Evolutionary conservation across 176 grass and related monocot genomes (phyloP).

Genomic region (Dactylis glomerata): DNA sequence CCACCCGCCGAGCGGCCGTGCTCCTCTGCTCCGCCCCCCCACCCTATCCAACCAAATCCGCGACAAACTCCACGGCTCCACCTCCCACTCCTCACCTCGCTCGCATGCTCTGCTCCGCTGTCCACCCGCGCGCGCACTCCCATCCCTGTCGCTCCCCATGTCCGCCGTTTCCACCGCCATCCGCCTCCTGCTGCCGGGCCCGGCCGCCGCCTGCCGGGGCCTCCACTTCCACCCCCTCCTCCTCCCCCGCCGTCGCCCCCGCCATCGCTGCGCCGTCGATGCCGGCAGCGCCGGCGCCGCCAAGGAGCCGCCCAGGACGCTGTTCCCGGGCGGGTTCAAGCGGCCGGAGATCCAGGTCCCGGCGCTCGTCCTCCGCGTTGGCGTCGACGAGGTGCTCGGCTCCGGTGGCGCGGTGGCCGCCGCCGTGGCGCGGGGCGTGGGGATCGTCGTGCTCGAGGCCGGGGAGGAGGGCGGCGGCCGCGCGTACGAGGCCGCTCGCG

Average conservation of each 20-base stretch:
- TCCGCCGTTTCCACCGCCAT: conserved; percentile 34
- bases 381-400: conserved; percentile 47
- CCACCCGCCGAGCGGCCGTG: neutral
- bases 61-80: conserved; percentile 12
- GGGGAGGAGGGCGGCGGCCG: conserved; percentile 61
- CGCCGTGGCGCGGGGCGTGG: conserved; percentile 54
- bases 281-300: conserved; percentile 1
- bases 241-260: conserved; percentile 20
- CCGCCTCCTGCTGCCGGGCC: conserved; percentile 17
- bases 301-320: conserved; percentile 57
- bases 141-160: conserved; percentile 31
- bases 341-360: conserved; percentile 79
- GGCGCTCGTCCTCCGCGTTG: conserved; percentile 60
- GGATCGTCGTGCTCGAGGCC: conserved; percentile 79
- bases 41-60: conserved; percentile 53
- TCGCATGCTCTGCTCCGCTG: conserved; percentile 4
- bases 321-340: conserved; percentile 94
- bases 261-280: conserved; percentile 14
- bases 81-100: conserved; percentile 19
- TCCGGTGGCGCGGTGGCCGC: conserved; percentile 39
- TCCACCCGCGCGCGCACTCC: conserved; percentile 24
- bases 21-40: neutral
- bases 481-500: conserved; percentile 81
- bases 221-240: conserved; percentile 18
- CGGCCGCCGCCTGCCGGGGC: conserved; percentile 12